These are phyloP conservation scores for Aspergillus kassunensis DNA, from an alignment of 495 filamentous ascomycete genomes.

Conservation along the genomic window DNA sequence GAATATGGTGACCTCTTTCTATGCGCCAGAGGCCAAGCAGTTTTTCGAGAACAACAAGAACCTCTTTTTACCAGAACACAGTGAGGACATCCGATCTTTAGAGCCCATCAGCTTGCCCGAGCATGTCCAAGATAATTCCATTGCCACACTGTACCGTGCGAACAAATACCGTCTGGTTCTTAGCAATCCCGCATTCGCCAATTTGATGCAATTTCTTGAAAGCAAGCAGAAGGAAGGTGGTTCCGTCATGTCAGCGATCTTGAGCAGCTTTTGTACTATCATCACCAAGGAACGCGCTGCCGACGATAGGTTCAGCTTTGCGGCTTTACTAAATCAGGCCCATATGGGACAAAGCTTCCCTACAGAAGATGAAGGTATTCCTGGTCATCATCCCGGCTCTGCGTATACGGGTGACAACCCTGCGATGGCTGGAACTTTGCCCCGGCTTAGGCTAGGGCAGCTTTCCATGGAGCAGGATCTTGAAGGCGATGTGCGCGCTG, in stretches of 20 bases:
- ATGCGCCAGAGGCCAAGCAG: slow-evolving; percentile 61
- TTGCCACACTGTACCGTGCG: slow-evolving; percentile 70
- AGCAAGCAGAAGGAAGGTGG: slow-evolving; percentile 76
- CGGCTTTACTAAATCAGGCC: slow-evolving; percentile 67
- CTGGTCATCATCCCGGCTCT: slow-evolving; percentile 82
- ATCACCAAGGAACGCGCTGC: slow-evolving; percentile 69
- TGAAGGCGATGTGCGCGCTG: slow-evolving; percentile 74
- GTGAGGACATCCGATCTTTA: slow-evolving; percentile 68
- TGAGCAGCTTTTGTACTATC: slow-evolving; percentile 71
- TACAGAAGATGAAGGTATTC: slow-evolving; percentile 88
- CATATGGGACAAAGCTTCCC: slow-evolving; percentile 61
- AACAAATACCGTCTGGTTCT: slow-evolving; percentile 87
- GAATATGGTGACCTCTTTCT: slow-evolving; percentile 70
- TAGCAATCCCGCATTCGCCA: slow-evolving; percentile 71
- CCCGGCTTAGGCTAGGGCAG: slow-evolving; percentile 70
- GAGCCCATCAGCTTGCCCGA: slow-evolving; percentile 65
- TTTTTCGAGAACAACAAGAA: slow-evolving; percentile 65
- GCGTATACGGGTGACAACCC: slow-evolving; percentile 67
- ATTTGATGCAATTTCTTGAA: slow-evolving; percentile 84
- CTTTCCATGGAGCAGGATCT: slow-evolving; percentile 75
- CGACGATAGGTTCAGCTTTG: slow-evolving; percentile 75
- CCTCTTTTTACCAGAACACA: slow-evolving; percentile 69
- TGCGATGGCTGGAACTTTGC: slow-evolving; percentile 45
- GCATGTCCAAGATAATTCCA: slow-evolving; percentile 67
- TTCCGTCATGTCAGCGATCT: slow-evolving; percentile 64